These are phyloP conservation scores for Hymenoscyphus albidus DNA, from an alignment of 2,329 filamentous ascomycete species.

Conservation along the genomic window DNA sequence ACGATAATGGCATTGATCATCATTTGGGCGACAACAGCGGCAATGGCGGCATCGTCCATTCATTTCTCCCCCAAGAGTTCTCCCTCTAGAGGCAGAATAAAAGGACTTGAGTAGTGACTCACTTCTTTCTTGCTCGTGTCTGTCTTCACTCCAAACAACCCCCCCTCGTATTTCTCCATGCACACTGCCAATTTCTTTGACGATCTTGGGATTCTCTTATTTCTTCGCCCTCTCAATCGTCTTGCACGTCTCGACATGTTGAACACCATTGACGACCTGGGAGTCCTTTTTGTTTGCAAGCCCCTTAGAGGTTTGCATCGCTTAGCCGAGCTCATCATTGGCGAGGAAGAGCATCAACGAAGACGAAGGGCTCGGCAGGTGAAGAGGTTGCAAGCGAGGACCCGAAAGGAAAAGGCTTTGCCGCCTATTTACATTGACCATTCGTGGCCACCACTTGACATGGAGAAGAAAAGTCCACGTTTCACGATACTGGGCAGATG, in stretches of 20 bases:
- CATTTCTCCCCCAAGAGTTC: background rate
- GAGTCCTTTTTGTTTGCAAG: constrained; percentile 22
- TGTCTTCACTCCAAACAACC: background rate
- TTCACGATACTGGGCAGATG: background rate
- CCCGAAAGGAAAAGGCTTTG: background rate
- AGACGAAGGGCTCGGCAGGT: background rate
- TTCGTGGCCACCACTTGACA: constrained; percentile 2
- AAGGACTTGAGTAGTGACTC: constrained; percentile 5
- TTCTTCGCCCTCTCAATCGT: constrained; percentile 20
- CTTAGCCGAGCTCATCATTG: constrained; percentile 15
- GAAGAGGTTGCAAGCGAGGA: background rate
- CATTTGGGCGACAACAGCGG: background rate
- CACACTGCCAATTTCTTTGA: constrained; percentile 24
- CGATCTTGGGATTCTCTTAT: constrained; percentile 26
- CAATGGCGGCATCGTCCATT: background rate
- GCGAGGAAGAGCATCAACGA: constrained; percentile 1
- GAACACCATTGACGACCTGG: constrained; percentile 27
- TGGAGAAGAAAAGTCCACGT: background rate
- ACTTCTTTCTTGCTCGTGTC: background rate
- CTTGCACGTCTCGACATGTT: constrained; percentile 18
- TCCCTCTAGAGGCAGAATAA: constrained; percentile 6
- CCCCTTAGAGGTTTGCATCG: constrained; percentile 22
- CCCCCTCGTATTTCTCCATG: constrained; percentile 5
- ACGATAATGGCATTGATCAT: background rate
- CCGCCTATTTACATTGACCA: constrained; percentile 1